These are phyloP conservation scores for Aegilops umbellulata DNA, from an alignment of 176 grass and related monocot species.

Conservation along the genomic window DNA sequence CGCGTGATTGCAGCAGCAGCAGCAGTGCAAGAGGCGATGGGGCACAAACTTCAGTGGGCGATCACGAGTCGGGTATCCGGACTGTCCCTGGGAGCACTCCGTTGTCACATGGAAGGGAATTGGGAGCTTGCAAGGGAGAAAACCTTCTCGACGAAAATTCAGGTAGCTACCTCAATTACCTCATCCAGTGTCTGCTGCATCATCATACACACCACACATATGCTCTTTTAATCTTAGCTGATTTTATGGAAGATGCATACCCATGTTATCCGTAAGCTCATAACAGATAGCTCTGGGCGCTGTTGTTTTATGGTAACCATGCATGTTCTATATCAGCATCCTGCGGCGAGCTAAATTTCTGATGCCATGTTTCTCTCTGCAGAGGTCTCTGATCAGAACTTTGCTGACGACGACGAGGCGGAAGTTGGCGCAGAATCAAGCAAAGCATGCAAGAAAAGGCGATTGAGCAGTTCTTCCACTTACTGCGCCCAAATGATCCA, in stretches of 20 bases:
- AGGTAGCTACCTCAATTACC: conserved; percentile 39
- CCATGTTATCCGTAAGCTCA: not conserved
- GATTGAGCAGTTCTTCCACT: conserved; percentile 14
- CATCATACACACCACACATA: not conserved
- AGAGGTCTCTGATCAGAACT: conserved; percentile 98
- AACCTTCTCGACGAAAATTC: conserved; percentile 29
- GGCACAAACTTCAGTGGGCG: conserved; percentile 7
- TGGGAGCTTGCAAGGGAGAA: conserved; percentile 22
- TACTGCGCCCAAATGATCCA: conserved; percentile 33
- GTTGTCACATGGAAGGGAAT: conserved; percentile 32
- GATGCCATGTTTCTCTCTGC: conserved; percentile 22
- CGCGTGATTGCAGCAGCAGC: conserved; percentile 23
- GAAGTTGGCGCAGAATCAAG: conserved; percentile 49
- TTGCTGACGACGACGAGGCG: conserved; percentile 49
- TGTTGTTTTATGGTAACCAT: not conserved
- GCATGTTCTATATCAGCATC: not conserved
- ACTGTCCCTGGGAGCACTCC: conserved; percentile 21
- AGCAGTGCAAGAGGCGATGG: conserved; percentile 10
- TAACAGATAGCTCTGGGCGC: not conserved
- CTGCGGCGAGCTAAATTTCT: conserved; percentile 10
- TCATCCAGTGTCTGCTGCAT: not conserved
- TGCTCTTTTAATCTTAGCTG: not conserved
- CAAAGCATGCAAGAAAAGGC: conserved; percentile 51
- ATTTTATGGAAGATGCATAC: conserved; percentile 10
- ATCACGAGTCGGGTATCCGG: conserved; percentile 29